Conservation (phyloP, 371 early-diverging fungal genomes). For the Nematocida major region DNA sequence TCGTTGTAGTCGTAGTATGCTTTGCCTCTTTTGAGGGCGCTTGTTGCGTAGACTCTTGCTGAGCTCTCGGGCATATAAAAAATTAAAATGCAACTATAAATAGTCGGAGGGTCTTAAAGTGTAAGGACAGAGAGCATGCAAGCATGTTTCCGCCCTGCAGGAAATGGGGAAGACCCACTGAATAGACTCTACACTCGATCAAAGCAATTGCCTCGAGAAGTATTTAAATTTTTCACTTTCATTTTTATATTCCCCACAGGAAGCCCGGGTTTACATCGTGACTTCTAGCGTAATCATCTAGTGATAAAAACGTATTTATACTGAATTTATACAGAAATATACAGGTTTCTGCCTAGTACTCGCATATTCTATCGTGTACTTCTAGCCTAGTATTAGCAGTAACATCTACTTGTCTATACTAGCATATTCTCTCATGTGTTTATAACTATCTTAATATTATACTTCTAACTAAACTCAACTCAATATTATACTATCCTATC, state of each 20-base stretch:
- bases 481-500: too few species aligned
- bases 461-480: too few species aligned
- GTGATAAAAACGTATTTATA: too few species aligned
- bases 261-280: background rate
- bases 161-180: background rate
- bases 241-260: background rate
- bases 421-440: too few species aligned
- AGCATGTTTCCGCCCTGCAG: background rate
- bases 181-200: constrained; percentile 56
- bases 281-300: too few species aligned
- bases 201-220: constrained; percentile 48
- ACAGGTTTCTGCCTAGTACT: too few species aligned
- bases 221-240: constrained; percentile 14
- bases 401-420: too few species aligned
- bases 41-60: constrained; percentile 50
- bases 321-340: too few species aligned
- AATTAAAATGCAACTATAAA: background rate
- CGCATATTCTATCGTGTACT: background rate
- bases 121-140: constrained; percentile 12
- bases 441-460: too few species aligned
- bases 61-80: constrained; percentile 43
- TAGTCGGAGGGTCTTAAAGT: background rate
- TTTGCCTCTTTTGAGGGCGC: constrained; percentile 41
- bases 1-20: constrained; percentile 60
- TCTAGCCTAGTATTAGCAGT: too few species aligned